Percentiles rank a stretch among this genome's conserved stretches.
Conservation (phyloP, 352 stramenopile species). For the Phytophthora brassicae region DNA sequence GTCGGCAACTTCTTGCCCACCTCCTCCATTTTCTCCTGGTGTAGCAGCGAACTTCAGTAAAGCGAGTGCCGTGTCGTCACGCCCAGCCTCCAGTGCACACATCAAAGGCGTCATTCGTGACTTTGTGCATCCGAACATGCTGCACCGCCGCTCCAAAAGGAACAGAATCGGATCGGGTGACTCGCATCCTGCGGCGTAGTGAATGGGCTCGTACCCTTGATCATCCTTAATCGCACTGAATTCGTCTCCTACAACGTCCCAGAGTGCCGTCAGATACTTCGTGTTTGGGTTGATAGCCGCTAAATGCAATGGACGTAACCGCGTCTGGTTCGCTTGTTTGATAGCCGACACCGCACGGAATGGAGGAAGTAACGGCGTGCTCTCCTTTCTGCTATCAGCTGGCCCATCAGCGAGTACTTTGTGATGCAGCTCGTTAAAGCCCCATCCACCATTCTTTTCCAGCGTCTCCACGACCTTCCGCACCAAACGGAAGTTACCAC, state of each 20-base stretch:
- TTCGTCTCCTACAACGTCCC: slow-evolving; percentile 55
- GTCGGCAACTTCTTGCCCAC: slow-evolving; percentile 46
- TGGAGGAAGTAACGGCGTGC: slow-evolving; percentile 33
- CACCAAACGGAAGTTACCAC: slow-evolving; percentile 49
- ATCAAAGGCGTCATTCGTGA: slow-evolving; percentile 64
- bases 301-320: slow-evolving; percentile 70
- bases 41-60: slow-evolving; percentile 43
- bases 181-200: slow-evolving; percentile 68
- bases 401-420: slow-evolving; percentile 49
- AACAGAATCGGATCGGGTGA: slow-evolving; percentile 55
- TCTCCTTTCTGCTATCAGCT: slow-evolving; percentile 16
- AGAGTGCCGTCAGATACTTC: slow-evolving; percentile 62
- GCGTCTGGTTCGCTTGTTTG: slow-evolving; percentile 66
- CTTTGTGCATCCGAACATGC: slow-evolving; percentile 64
- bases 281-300: slow-evolving; percentile 76
- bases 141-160: slow-evolving; percentile 55
- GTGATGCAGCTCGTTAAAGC: slow-evolving; percentile 48
- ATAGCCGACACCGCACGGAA: slow-evolving; percentile 68
- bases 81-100: slow-evolving; percentile 42
- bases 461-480: slow-evolving; percentile 59
- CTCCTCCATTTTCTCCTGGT: slow-evolving; percentile 25
- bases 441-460: slow-evolving; percentile 30
- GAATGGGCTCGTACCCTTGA: slow-evolving; percentile 58
- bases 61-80: slow-evolving; percentile 60
- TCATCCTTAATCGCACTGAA: slow-evolving; percentile 58